phyloP scores from a whole-genome alignment of 2,329 filamentous ascomycete genomes.

The Penicillium sp. region DNA sequence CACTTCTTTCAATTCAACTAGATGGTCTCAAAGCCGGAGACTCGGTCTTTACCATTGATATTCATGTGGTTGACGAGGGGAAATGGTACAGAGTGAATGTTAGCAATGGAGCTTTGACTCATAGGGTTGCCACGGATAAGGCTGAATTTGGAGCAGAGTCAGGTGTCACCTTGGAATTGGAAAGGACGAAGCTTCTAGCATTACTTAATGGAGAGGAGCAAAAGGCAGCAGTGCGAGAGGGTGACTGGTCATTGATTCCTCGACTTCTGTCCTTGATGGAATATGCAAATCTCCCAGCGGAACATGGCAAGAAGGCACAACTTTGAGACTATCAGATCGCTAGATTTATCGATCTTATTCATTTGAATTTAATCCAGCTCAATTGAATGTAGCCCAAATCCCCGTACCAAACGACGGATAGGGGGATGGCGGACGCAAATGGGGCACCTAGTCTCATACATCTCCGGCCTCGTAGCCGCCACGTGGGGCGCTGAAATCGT shows the following conservation, averaged over 20 bases:
- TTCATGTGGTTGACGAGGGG: slow-evolving; percentile 14
- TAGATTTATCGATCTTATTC: too few species aligned
- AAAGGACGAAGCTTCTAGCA: not conserved
- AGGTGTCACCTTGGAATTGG: not conserved
- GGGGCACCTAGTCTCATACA: too few species aligned
- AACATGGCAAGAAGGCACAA: not conserved
- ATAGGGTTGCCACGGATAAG: not conserved
- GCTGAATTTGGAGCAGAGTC: not conserved
- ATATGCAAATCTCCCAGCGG: not conserved
- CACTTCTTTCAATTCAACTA: slow-evolving; percentile 20
- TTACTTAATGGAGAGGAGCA: not conserved
- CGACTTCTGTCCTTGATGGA: not conserved
- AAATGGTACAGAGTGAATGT: slow-evolving; percentile 20
- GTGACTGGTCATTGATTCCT: not conserved
- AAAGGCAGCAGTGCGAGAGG: not conserved
- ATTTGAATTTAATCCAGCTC: too few species aligned
- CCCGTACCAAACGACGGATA: too few species aligned
- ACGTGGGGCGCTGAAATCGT: too few species aligned
- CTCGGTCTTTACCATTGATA: slow-evolving; percentile 13
- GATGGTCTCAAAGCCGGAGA: slow-evolving; percentile 14
- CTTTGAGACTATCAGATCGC: not conserved
- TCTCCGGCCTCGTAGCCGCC: too few species aligned
- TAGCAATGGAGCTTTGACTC: slow-evolving; percentile 25
- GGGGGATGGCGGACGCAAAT: too few species aligned
- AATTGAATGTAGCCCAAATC: too few species aligned